Evolutionary conservation across 371 early-diverging fungal genomes (phyloP).

Genomic region (Apophysomyces variabilis): DNA sequence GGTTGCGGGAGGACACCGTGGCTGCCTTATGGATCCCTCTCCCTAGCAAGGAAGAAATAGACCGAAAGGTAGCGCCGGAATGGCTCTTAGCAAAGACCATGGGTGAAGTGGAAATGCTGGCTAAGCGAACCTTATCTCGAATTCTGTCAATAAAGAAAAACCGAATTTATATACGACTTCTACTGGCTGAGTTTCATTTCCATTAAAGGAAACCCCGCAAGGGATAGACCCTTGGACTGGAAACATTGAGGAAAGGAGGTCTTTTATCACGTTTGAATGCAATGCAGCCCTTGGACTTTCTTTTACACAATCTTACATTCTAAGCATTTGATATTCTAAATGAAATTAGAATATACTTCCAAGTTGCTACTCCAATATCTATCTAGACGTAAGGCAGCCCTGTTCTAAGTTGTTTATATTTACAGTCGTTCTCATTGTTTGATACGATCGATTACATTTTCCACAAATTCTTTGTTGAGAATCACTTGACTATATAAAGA

Average conservation of each 20-base stretch:
- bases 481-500: neutral
- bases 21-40: constrained; percentile 31
- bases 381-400: too few species aligned
- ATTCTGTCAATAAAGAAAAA: neutral
- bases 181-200: neutral
- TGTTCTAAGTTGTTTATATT: too few species aligned
- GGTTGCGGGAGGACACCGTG: constrained; percentile 57
- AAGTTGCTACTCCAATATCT: too few species aligned
- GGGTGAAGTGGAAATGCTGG: neutral
- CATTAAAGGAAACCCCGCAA: neutral
- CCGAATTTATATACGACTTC: neutral
- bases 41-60: constrained; percentile 28
- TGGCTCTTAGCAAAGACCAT: constrained; percentile 6
- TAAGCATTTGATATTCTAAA: neutral
- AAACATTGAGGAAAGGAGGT: neutral
- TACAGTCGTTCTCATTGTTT: neutral
- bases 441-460: neutral
- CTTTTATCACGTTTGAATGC: neutral
- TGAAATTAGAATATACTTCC: neutral
- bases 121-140: neutral
- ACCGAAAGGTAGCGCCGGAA: constrained; percentile 23
- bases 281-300: neutral
- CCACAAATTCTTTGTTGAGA: neutral
- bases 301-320: neutral
- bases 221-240: too few species aligned